Evolutionary conservation across 2,329 filamentous ascomycete genomes (phyloP).

Genomic region (Trichoderma sp.): DNA sequence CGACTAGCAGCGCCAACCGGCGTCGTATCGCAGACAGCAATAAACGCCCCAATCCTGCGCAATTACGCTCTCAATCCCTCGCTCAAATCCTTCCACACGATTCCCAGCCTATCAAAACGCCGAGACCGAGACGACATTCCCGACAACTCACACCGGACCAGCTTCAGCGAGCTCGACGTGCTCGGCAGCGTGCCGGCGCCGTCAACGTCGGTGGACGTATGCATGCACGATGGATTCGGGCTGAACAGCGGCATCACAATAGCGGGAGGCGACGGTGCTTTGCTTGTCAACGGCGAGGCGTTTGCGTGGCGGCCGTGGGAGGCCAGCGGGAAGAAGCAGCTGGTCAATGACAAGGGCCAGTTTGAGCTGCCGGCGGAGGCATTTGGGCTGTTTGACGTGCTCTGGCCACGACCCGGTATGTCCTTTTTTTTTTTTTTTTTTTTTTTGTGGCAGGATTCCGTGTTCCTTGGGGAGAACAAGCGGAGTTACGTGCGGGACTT

Average conservation of each 20-base stretch:
- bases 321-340: slow-evolving; percentile 40
- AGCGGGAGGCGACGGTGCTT: slow-evolving; percentile 63
- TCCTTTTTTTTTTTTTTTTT: not conserved
- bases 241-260: slow-evolving; percentile 78
- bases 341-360: slow-evolving; percentile 75
- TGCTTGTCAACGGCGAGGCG: slow-evolving; percentile 82
- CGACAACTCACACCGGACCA: slow-evolving; percentile 43
- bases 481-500: not conserved
- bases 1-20: not conserved
- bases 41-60: not conserved
- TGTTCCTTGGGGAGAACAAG: not conserved
- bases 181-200: slow-evolving; percentile 72
- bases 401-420: slow-evolving; percentile 88
- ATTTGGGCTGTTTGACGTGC: slow-evolving; percentile 71
- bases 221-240: slow-evolving; percentile 77
- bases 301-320: slow-evolving; percentile 88
- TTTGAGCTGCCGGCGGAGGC: slow-evolving; percentile 69
- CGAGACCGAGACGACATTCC: slow-evolving; percentile 25
- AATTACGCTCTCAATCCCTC: not conserved
- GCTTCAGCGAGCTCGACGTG: slow-evolving; percentile 76
- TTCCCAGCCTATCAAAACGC: slow-evolving; percentile 13
- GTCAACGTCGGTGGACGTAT: slow-evolving; percentile 79
- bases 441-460: not conserved
- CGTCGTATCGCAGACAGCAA: not conserved
- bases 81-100: slow-evolving; percentile 20